Percentiles rank a stretch among this genome's conserved stretches.
These are phyloP conservation scores for Pestalotiopsis sp. DNA, from an alignment of 2,329 filamentous ascomycete species.

Conservation along the genomic window DNA sequence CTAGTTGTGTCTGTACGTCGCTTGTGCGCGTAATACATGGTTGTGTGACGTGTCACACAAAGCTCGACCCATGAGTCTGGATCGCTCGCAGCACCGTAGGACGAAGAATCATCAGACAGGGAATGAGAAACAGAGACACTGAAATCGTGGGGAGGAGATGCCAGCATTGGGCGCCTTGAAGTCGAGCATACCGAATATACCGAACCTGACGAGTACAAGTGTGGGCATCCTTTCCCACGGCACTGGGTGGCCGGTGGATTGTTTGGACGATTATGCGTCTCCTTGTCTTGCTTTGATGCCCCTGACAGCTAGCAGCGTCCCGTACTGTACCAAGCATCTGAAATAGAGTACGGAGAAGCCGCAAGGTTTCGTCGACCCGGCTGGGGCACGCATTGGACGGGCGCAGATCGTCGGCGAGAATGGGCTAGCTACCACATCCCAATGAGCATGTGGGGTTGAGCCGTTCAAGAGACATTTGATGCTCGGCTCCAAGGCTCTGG, in stretches of 20 bases:
- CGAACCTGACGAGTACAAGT: background rate
- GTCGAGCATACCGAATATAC: background rate
- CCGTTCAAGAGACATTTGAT: background rate
- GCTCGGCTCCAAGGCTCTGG: too few species aligned
- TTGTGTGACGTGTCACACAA: background rate
- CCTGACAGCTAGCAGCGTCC: background rate
- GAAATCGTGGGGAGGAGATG: background rate
- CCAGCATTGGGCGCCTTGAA: background rate
- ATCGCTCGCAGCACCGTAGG: background rate
- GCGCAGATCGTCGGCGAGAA: constrained; percentile 4
- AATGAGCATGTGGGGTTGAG: background rate
- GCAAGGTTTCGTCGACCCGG: constrained; percentile 10
- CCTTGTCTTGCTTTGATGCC: constrained; percentile 11
- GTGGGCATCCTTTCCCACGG: background rate
- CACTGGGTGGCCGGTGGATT: background rate
- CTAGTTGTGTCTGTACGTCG: background rate
- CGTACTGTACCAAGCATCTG: background rate
- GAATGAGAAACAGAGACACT: background rate
- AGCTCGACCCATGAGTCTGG: background rate
- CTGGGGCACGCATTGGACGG: constrained; percentile 5
- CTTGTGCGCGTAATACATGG: background rate
- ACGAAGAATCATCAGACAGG: background rate
- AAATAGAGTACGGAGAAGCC: constrained; percentile 8
- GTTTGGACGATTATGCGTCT: constrained; percentile 11
- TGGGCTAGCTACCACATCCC: background rate